These are phyloP conservation scores for Fusarium sp. DNA, from an alignment of 2,329 filamentous ascomycete species.

Conservation along the genomic window DNA sequence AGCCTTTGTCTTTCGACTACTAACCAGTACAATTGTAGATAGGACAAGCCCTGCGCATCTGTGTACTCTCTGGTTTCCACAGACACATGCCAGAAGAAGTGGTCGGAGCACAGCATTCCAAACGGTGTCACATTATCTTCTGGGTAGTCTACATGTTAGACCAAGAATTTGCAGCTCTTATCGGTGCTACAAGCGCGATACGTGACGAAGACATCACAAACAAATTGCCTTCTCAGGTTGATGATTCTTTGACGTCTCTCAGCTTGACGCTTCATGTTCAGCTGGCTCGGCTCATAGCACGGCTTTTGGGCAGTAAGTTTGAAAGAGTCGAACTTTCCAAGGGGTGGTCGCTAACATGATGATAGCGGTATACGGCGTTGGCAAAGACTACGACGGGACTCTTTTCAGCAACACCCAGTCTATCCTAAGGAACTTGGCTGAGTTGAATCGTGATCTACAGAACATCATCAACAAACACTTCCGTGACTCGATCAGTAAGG, in stretches of 20 bases:
- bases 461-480: conserved; percentile 45
- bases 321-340: fast-evolving
- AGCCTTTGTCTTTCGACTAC: fast-evolving
- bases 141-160: conserved; percentile 49
- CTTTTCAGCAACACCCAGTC: conserved; percentile 46
- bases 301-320: conserved; percentile 35
- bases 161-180: conserved; percentile 44
- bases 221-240: conserved; percentile 45
- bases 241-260: conserved; percentile 42
- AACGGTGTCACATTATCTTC: conserved; percentile 46
- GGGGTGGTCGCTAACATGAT: neutral
- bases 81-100: conserved; percentile 43
- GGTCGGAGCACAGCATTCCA: conserved; percentile 41
- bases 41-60: conserved; percentile 49
- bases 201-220: conserved; percentile 48
- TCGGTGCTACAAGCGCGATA: conserved; percentile 45
- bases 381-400: conserved; percentile 45
- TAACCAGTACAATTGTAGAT: conserved; percentile 28
- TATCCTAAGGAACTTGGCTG: conserved; percentile 42
- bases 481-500: conserved; percentile 46
- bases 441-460: conserved; percentile 44
- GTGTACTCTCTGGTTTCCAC: conserved; percentile 48
- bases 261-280: conserved; percentile 45
- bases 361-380: conserved; percentile 45
- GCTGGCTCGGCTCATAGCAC: conserved; percentile 42